phyloP scores from a whole-genome alignment of 441 rosid genomes.

The Jatropha podagrica region DNA sequence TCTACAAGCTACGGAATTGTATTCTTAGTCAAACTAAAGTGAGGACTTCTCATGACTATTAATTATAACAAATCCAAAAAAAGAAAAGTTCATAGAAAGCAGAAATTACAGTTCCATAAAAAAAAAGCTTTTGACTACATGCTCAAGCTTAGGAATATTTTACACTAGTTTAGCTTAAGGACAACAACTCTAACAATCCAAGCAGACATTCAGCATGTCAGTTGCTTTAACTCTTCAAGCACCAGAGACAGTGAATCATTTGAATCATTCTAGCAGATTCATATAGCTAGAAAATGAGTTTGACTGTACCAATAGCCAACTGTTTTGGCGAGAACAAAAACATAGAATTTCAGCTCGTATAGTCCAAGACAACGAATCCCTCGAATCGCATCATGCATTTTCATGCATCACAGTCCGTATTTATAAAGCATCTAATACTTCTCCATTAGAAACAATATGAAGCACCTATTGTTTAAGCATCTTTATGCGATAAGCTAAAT shows the following conservation, averaged over 20 bases:
- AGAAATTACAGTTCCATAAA: too few relatives aligned
- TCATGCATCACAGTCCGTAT: background rate
- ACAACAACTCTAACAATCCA: background rate
- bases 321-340: background rate
- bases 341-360: background rate
- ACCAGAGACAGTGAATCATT: background rate
- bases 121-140: too few relatives aligned
- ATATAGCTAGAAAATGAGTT: too few relatives aligned
- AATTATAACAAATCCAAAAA: too few relatives aligned
- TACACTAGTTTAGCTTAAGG: background rate
- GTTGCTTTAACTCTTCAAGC: background rate
- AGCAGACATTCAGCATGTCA: background rate
- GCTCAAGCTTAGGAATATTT: background rate
- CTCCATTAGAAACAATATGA: background rate
- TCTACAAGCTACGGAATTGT: too few relatives aligned
- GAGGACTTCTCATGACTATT: too few relatives aligned
- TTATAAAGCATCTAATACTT: background rate
- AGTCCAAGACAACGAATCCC: background rate
- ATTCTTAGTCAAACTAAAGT: too few relatives aligned
- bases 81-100: too few relatives aligned
- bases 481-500: slow-evolving; percentile 3
- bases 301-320: too few relatives aligned
- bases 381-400: background rate
- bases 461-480: background rate
- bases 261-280: background rate